Evolutionary conservation across 1,284 basidiomycete species (phyloP).

Genomic region (Ganoderma resinaceum): DNA sequence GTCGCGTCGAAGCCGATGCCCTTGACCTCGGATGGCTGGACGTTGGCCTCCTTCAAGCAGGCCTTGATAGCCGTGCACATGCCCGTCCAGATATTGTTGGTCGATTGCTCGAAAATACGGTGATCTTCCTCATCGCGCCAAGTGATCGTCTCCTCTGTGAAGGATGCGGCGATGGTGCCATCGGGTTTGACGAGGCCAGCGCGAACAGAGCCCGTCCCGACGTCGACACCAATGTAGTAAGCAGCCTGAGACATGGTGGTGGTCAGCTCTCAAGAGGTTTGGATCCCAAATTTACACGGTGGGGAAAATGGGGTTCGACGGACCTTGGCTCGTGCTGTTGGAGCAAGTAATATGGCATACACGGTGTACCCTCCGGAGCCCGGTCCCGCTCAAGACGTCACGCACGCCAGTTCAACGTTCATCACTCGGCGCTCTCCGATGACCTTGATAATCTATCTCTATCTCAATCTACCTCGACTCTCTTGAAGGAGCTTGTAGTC

Average conservation of each 20-base stretch:
- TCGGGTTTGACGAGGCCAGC: constrained; percentile 82
- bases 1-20: constrained; percentile 98
- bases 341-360: background rate
- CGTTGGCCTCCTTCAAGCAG: constrained; percentile 69
- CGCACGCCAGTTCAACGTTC: background rate
- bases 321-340: constrained; percentile 16
- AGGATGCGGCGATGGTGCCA: constrained; percentile 83
- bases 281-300: background rate
- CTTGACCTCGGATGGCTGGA: constrained; percentile 74
- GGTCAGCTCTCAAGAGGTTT: constrained; percentile 19
- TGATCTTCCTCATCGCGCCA: constrained; percentile 88
- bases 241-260: constrained; percentile 29
- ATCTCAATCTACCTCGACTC: no score
- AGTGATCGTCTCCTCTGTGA: constrained; percentile 81
- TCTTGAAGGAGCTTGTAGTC: no score
- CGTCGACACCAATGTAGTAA: constrained; percentile 77
- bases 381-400: constrained; percentile 15
- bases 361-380: background rate
- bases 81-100: constrained; percentile 85
- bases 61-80: constrained; percentile 76
- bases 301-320: constrained; percentile 9
- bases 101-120: constrained; percentile 95
- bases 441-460: background rate
- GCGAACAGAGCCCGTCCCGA: constrained; percentile 94
- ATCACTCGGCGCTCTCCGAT: background rate